Base-by-base conservation (phyloP, 2,329 filamentous ascomycete species). In the Ophiostoma piceae region DNA sequence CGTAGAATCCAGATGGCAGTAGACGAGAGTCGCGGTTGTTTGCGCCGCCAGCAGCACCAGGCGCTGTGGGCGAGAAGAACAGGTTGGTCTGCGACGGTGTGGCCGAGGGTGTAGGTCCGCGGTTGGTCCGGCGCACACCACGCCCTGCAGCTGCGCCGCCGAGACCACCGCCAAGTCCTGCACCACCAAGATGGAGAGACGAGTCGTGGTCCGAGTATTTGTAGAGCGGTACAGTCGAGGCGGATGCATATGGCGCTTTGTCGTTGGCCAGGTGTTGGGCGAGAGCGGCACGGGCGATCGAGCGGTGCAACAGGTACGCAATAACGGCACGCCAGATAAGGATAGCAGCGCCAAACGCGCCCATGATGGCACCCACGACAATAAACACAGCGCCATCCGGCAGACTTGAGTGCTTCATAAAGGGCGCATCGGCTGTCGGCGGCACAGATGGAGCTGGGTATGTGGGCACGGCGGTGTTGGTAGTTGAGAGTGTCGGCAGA, bases 371-470 rank as follows among this genome's bases (percentile, higher is more conserved):
- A 65, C 95, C 95, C 0, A 98, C 95, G 29, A 89, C 90, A 75
- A 99, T 99, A 81, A 99, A 99, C 71, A 99, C 90, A 3, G 94
- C 97, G 69, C 95, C 95, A 76, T 98, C 91, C 2, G 95, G 95
- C 12, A 94, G 84, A 68, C 81, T 89, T 0, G 93, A 96, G 76
- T 90, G 88, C 77, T 94, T 90, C 92, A 98, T 97, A 78, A 92
- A 99, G 19, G 94, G 93, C 5, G 95, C 95, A 76, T 90, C 87
- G 54, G 86, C 84, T 2, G 92, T 97, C 35, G 93, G 91, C 8
- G 95, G 95, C 2, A 98, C 89, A 35, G 88, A 85, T 3, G 92
- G 84, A 1, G 90, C 81, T 5, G 94, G 91, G 73, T 90, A 91
- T 29, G 87, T 86, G 73, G 82, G 81, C 68, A 83, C 78, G 3